These are phyloP conservation scores for Candida sojae DNA, from an alignment of 1,139 yeast species.

Conservation along the genomic window DNA sequence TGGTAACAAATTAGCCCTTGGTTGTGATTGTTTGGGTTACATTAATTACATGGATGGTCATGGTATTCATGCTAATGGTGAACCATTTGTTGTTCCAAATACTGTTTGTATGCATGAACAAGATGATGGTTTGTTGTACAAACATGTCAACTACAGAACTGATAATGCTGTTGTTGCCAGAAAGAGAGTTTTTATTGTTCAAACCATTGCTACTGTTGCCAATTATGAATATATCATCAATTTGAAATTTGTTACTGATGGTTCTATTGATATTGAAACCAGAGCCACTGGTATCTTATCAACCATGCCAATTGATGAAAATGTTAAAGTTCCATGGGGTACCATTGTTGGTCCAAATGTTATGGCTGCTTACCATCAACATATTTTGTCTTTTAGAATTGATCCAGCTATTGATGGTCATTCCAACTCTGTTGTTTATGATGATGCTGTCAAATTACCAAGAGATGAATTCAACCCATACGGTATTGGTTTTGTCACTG, in stretches of 20 bases:
- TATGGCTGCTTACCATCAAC: constrained; percentile 89
- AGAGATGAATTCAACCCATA: constrained; percentile 62
- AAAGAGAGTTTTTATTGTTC: constrained; percentile 82
- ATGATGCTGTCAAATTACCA: constrained; percentile 71
- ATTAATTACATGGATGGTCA: constrained; percentile 77
- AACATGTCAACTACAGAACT: constrained; percentile 85
- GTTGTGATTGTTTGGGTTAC: constrained; percentile 89
- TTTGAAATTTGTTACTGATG: constrained; percentile 79
- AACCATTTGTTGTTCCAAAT: constrained; percentile 64
- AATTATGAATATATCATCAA: constrained; percentile 85
- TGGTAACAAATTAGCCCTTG: constrained; percentile 73
- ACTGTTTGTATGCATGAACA: constrained; percentile 91
- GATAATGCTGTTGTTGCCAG: constrained; percentile 74
- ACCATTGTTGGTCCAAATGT: constrained; percentile 84
- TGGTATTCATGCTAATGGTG: constrained; percentile 63
- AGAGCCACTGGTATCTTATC: constrained; percentile 88
- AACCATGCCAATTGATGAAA: constrained; percentile 82
- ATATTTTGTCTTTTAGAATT: constrained; percentile 77
- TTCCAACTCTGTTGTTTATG: constrained; percentile 73
- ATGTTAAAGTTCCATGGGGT: constrained; percentile 77
- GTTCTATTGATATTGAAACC: constrained; percentile 78
- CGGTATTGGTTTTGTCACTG: constrained; percentile 74
- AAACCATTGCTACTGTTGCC: constrained; percentile 87
- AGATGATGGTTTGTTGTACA: constrained; percentile 72
- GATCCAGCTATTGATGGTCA: constrained; percentile 90